Conservation (phyloP, 768 basidiomycete genomes). For the Lactarius indigo region DNA sequence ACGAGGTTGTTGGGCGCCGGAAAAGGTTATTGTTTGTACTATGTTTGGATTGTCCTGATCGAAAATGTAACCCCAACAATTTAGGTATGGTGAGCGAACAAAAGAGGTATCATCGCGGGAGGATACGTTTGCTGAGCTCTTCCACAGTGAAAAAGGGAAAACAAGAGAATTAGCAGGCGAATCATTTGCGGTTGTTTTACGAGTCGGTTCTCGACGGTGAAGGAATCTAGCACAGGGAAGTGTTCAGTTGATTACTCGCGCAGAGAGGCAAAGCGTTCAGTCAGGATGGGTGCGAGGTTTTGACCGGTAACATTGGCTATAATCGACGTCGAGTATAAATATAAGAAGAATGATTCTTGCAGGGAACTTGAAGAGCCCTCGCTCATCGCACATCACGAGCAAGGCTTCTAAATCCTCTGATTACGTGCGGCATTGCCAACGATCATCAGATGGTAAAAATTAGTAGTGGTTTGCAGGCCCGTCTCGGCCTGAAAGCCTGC, state of each 20-base stretch:
- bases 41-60: too few species aligned
- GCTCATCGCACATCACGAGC: too few species aligned
- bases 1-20: neutral
- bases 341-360: too few species aligned
- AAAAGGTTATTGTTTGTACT: too few species aligned
- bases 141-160: neutral
- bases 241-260: neutral
- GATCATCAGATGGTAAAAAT: too few species aligned
- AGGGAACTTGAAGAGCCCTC: too few species aligned
- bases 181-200: neutral
- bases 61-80: conserved; percentile 15
- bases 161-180: neutral
- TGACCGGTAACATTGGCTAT: too few species aligned
- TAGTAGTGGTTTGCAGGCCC: too few species aligned
- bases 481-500: too few species aligned
- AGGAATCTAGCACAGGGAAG: neutral
- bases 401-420: too few species aligned
- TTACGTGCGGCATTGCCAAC: too few species aligned
- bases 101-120: conserved; percentile 27
- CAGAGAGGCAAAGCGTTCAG: too few species aligned
- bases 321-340: neutral
- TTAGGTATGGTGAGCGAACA: conserved; percentile 30
- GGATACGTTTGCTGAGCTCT: conserved; percentile 1
- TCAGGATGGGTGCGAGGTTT: neutral
- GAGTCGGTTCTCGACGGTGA: neutral